Conservation (phyloP, 2,329 filamentous ascomycete species). For the Fusarium citri region DNA sequence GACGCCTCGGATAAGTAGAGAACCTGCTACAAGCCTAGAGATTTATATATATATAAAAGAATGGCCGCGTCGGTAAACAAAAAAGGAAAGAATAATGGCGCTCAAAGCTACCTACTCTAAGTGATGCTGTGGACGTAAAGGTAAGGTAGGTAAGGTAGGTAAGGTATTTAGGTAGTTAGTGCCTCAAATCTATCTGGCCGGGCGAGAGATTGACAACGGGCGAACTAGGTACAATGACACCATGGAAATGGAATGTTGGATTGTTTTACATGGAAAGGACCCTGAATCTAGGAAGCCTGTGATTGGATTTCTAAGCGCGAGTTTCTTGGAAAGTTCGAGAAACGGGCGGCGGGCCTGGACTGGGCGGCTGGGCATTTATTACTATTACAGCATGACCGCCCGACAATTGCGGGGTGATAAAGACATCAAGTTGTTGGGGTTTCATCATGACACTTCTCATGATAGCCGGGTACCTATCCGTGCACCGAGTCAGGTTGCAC, state of each 20-base stretch:
- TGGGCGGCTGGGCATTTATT: background rate
- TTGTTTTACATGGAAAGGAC: slow-evolving; percentile 17
- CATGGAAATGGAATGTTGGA: background rate
- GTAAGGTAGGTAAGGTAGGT: no score
- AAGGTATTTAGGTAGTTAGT: no score
- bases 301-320: slow-evolving; percentile 49
- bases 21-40: background rate
- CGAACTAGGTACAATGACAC: slow-evolving; percentile 14
- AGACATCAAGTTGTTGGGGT: background rate
- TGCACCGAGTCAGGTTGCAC: background rate
- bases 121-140: background rate
- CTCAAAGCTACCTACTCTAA: background rate
- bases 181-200: background rate
- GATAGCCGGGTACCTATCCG: slow-evolving; percentile 4
- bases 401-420: slow-evolving; percentile 28
- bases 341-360: slow-evolving; percentile 12
- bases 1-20: background rate
- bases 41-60: background rate
- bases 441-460: slow-evolving; percentile 31
- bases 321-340: slow-evolving; percentile 46
- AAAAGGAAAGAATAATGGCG: background rate
- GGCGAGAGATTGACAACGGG: background rate
- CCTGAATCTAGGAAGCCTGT: slow-evolving; percentile 12
- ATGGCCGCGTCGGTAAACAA: background rate
- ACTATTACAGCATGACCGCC: background rate